Percentiles rank a stretch among this genome's conserved stretches.
These are phyloP conservation scores for Penicillium expansum DNA, from an alignment of 2,329 filamentous ascomycete species.

Conservation along the genomic window DNA sequence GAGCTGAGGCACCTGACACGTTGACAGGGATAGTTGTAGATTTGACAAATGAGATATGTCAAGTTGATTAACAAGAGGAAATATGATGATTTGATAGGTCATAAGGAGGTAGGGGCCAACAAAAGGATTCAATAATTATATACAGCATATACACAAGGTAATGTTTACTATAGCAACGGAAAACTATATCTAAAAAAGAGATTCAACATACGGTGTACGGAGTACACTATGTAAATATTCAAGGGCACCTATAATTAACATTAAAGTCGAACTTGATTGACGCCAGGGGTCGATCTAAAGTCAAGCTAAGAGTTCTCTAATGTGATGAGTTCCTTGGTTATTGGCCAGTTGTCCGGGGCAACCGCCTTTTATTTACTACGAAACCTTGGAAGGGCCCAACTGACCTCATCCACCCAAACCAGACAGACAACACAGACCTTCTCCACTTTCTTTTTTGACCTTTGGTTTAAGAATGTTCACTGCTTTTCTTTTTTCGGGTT, in stretches of 20 bases:
- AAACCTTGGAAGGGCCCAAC: not conserved
- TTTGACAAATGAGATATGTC: not conserved
- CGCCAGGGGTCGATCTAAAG: constrained; percentile 7
- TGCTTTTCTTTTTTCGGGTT: constrained; percentile 6
- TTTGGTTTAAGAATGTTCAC: constrained; percentile 11
- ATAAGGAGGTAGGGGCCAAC: not conserved
- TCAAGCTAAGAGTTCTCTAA: constrained; percentile 2
- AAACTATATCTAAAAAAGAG: not conserved
- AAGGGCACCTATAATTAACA: constrained; percentile 3
- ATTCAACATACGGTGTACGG: not conserved
- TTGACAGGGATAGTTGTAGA: not conserved
- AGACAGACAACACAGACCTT: not conserved
- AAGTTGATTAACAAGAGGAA: not conserved
- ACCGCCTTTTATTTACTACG: constrained; percentile 8
- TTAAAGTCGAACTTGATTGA: constrained; percentile 3
- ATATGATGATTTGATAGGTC: not conserved
- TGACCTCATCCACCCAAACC: constrained; percentile 6
- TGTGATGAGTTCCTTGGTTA: constrained; percentile 11
- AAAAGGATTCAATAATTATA: not conserved
- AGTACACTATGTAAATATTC: too few species aligned
- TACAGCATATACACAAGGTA: not conserved
- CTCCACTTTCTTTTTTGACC: constrained; percentile 10
- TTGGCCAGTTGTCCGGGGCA: constrained; percentile 5
- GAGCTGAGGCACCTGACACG: not conserved
- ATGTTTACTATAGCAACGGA: constrained; percentile 3